Percentiles rank a stretch among this genome's conserved stretches.
These are phyloP conservation scores for Afroboletus lepidellus DNA, from an alignment of 1,284 basidiomycete genomes.

Conservation along the genomic window DNA sequence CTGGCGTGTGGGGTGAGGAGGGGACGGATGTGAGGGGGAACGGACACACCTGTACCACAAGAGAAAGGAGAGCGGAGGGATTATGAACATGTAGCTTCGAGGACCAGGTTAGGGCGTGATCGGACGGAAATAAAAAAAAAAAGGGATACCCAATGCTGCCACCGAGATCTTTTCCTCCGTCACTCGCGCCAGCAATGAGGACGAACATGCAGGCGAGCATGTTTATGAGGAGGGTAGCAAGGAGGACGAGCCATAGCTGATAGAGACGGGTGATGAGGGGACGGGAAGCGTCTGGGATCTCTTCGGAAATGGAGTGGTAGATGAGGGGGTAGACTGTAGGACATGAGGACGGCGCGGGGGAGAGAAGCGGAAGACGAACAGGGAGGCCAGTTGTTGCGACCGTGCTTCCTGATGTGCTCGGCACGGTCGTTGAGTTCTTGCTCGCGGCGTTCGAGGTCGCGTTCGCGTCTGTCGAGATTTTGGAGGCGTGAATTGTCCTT, in stretches of 20 bases:
- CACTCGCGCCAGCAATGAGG: conserved; percentile 70
- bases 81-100: conserved; percentile 79
- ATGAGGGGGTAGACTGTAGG: conserved; percentile 85
- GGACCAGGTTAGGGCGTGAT: conserved; percentile 21
- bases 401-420: conserved; percentile 75
- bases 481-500: conserved; percentile 38
- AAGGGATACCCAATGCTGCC: conserved; percentile 71
- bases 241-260: conserved; percentile 83
- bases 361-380: conserved; percentile 48
- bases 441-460: conserved; percentile 78
- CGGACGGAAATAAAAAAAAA: conserved; percentile 25
- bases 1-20: conserved; percentile 39
- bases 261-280: conserved; percentile 83
- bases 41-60: conserved; percentile 80
- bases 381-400: conserved; percentile 88
- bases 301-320: conserved; percentile 87
- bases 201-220: conserved; percentile 89
- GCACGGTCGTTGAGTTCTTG: conserved; percentile 63
- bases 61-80: conserved; percentile 80
- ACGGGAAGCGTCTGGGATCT: conserved; percentile 83
- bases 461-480: conserved; percentile 71
- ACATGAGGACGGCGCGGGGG: conserved; percentile 21
- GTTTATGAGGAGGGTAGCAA: conserved; percentile 82
- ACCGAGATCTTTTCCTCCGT: conserved; percentile 80
- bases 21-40: conserved; percentile 1